A percentile compares a stretch with the other conserved stretches of the same genome.
These are phyloP conservation scores for Lanzia echinophila DNA, from an alignment of 2,329 filamentous ascomycete species.

Conservation along the genomic window DNA sequence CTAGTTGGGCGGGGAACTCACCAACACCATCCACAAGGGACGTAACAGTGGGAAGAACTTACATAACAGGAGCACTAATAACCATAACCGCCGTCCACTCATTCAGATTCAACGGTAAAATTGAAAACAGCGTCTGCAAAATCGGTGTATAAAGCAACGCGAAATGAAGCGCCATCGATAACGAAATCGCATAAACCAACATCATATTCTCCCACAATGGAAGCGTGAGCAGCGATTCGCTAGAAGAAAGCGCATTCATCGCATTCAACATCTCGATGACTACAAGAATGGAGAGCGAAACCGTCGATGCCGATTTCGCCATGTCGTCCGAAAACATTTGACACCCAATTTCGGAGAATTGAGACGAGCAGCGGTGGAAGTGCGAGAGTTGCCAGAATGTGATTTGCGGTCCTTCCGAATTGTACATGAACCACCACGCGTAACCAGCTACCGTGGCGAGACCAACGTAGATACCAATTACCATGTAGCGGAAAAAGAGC, in stretches of 20 bases:
- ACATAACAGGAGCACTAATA: constrained; percentile 91
- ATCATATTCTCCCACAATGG: constrained; percentile 99
- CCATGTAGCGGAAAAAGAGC: constrained; percentile 96
- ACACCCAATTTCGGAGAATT: constrained; percentile 87
- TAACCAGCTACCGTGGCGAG: constrained; percentile 93
- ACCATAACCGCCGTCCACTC: constrained; percentile 90
- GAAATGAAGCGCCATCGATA: constrained; percentile 95
- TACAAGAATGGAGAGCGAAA: constrained; percentile 86
- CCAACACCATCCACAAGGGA: no score
- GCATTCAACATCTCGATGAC: constrained; percentile 99
- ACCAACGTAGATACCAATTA: constrained; percentile 93
- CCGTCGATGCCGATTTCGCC: constrained; percentile 84
- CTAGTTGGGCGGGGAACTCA: no score
- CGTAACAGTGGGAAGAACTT: constrained; percentile 39
- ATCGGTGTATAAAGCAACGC: constrained; percentile 87
- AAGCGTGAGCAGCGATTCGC: constrained; percentile 86
- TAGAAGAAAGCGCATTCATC: constrained; percentile 94
- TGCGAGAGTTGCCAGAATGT: constrained; percentile 80
- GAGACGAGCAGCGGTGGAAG: constrained; percentile 85
- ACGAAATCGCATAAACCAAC: constrained; percentile 85
- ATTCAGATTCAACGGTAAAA: constrained; percentile 73
- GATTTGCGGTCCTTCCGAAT: constrained; percentile 83
- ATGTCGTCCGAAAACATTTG: constrained; percentile 82
- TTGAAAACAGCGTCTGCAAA: constrained; percentile 82
- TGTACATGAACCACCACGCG: constrained; percentile 99